A percentile compares a stretch with the other conserved stretches of the same genome.
Conservation (phyloP, 345 rosid genomes). For the Gossypium raimondii region DNA sequence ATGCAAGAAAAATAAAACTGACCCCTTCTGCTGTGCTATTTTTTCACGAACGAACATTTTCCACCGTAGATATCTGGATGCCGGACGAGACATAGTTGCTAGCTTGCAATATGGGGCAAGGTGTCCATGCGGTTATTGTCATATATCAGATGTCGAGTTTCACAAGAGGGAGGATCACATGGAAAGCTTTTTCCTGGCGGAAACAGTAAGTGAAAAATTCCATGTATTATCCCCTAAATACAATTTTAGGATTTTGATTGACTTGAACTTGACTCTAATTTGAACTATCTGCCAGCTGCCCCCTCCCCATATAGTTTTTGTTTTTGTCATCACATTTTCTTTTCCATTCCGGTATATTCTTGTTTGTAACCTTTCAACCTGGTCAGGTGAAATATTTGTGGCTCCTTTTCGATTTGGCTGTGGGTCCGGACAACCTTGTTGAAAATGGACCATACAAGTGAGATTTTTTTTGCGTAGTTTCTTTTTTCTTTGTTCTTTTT, state of each 20-base stretch:
- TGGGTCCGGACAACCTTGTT: slow-evolving; percentile 80
- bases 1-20: too few species aligned
- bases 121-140: slow-evolving; percentile 97
- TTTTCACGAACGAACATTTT: neutral
- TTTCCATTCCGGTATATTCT: neutral
- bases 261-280: neutral
- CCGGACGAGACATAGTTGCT: slow-evolving; percentile 88
- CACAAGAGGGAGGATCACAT: slow-evolving; percentile 89
- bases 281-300: neutral
- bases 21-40: neutral
- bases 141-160: slow-evolving; percentile 84
- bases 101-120: slow-evolving; percentile 94
- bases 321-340: neutral
- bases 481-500: too few species aligned
- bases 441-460: slow-evolving; percentile 99
- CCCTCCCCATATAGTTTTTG: neutral
- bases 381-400: slow-evolving; percentile 86
- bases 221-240: neutral
- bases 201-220: slow-evolving; percentile 63
- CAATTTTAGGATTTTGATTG: neutral
- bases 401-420: slow-evolving; percentile 96
- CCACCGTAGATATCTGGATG: slow-evolving; percentile 72
- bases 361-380: slow-evolving; percentile 10
- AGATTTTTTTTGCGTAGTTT: slow-evolving; percentile 19
- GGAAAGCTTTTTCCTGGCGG: slow-evolving; percentile 99